A percentile compares a stretch with the other conserved stretches of the same genome.
phyloP scores from a whole-genome alignment of 202 grass and related monocot species.

The Dendrocalamus latiflorus region DNA sequence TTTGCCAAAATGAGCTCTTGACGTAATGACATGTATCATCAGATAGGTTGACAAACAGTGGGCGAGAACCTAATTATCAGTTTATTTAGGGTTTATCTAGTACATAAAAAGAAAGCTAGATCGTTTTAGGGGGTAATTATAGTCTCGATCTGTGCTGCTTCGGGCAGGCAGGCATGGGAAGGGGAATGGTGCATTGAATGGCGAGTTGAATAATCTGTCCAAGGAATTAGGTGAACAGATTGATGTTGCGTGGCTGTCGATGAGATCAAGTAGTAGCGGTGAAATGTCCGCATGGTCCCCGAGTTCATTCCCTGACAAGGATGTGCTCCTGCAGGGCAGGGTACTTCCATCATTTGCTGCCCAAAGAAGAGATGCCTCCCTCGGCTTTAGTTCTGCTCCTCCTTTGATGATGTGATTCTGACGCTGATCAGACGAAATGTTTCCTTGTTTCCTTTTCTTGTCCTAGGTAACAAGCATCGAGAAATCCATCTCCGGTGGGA shows the following conservation, averaged over 20 bases:
- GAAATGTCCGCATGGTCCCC: conserved; percentile 42
- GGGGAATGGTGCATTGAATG: conserved; percentile 28
- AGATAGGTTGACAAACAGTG: neutral
- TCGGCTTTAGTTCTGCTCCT: neutral
- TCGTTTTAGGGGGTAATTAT: neutral
- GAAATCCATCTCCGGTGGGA: too few relatives aligned
- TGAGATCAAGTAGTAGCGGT: conserved; percentile 1
- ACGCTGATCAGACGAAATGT: too few relatives aligned
- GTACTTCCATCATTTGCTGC: conserved; percentile 17
- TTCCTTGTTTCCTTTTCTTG: too few relatives aligned
- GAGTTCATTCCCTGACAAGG: conserved; percentile 31
- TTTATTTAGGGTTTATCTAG: neutral
- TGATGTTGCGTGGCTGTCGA: conserved; percentile 30
- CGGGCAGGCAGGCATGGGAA: conserved; percentile 25
- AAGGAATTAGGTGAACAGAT: conserved; percentile 39
- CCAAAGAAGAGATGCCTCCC: neutral
- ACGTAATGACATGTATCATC: neutral
- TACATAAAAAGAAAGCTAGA: neutral
- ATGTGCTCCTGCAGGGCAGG: neutral
- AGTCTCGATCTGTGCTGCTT: neutral
- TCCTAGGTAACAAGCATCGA: too few relatives aligned
- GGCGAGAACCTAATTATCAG: neutral
- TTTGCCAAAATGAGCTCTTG: neutral
- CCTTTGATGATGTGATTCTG: too few relatives aligned
- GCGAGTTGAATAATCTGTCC: conserved; percentile 18